phyloP scores from a whole-genome alignment of 129 eudicot species.

The Saussurea involucrata region DNA sequence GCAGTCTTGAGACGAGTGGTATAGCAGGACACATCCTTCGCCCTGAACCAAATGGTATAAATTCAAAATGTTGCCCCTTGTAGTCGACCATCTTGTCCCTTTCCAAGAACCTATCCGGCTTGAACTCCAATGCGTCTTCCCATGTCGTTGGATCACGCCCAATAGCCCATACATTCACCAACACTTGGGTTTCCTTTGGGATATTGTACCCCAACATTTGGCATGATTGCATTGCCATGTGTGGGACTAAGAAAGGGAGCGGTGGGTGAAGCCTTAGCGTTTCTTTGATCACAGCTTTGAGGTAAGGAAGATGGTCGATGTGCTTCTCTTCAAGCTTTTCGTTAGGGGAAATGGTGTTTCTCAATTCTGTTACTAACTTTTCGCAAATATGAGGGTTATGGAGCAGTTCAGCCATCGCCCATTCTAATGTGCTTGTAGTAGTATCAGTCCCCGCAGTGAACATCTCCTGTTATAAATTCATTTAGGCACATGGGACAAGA shows the following conservation, averaged over 20 bases:
- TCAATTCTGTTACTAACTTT: conserved; percentile 34
- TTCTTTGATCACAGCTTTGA: conserved; percentile 62
- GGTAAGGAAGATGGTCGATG: conserved; percentile 51
- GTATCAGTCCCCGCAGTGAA: conserved; percentile 66
- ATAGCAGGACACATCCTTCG: conserved; percentile 73
- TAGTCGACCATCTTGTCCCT: conserved; percentile 32
- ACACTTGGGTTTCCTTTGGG: conserved; percentile 60
- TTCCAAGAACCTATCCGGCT: conserved; percentile 60
- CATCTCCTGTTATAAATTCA: conserved; percentile 44
- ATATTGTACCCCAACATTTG: conserved; percentile 42
- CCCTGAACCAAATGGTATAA: conserved; percentile 64
- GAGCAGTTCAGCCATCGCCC: conserved; percentile 79
- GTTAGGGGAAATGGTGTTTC: conserved; percentile 14
- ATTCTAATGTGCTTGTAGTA: conserved; percentile 62
- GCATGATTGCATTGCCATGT: conserved; percentile 63
- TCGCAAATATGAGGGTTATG: conserved; percentile 33
- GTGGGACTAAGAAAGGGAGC: conserved; percentile 64
- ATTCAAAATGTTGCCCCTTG: conserved; percentile 64
- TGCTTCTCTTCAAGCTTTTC: conserved; percentile 41
- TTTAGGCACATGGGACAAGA: background rate
- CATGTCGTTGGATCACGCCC: conserved; percentile 56
- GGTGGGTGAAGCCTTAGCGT: conserved; percentile 73
- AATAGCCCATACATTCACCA: conserved; percentile 68
- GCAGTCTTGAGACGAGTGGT: conserved; percentile 51
- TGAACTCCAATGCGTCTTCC: conserved; percentile 46